Evolutionary conservation across 225 moss, liverwort and hornwort species (phyloP).

Genomic region (Marchantia polymorpha): DNA sequence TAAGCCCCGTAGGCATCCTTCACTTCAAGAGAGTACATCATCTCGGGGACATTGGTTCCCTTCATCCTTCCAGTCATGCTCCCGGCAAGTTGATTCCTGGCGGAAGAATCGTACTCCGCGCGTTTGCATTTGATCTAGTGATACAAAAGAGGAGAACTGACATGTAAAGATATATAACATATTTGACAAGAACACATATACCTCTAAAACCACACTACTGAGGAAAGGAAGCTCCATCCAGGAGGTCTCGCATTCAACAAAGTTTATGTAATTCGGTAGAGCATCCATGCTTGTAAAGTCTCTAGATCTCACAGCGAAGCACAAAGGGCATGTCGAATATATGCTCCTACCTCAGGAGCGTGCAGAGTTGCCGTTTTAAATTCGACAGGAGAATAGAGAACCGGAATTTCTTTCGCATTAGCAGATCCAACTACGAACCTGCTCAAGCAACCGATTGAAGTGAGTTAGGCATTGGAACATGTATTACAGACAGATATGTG

Average conservation of each 20-base stretch:
- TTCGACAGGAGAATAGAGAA: constrained; percentile 75
- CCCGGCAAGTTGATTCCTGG: constrained; percentile 30
- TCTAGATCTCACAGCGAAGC: not conserved
- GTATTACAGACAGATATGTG: too few relatives aligned
- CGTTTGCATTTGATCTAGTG: constrained; percentile 54
- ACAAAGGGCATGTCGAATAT: too few relatives aligned
- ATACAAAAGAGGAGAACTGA: not conserved
- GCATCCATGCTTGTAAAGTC: not conserved
- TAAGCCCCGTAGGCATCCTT: constrained; percentile 52
- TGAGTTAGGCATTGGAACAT: not conserved
- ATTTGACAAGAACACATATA: not conserved
- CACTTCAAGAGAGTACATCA: constrained; percentile 67
- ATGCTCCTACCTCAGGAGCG: constrained; percentile 67
- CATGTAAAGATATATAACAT: not conserved
- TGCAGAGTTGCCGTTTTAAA: constrained; percentile 73
- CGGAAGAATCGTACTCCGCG: constrained; percentile 44
- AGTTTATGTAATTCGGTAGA: too few relatives aligned
- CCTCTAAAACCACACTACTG: not conserved
- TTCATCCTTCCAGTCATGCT: constrained; percentile 28
- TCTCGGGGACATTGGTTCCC: constrained; percentile 33
- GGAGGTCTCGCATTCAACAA: not conserved
- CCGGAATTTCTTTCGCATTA: constrained; percentile 73
- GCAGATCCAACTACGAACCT: constrained; percentile 65
- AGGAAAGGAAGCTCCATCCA: not conserved
- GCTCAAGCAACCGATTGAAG: constrained; percentile 14